A percentile compares a stretch with the other conserved stretches of the same genome.
phyloP scores from a whole-genome alignment of 768 basidiomycete species.

The Gloeostereum incarnatum region DNA sequence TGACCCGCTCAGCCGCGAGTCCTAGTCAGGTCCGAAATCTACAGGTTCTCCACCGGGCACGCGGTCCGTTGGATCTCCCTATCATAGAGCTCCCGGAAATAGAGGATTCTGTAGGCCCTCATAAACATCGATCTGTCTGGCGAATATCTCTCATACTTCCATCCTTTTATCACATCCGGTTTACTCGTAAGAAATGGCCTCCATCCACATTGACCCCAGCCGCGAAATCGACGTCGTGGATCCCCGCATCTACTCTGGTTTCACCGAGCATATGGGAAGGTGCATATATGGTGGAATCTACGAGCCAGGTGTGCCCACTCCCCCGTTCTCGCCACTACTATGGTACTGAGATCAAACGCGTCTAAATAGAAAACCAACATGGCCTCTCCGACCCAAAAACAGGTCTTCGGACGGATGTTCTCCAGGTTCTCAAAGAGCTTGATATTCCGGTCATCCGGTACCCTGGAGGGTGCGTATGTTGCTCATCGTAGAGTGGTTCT shows the following conservation, averaged over 20 bases:
- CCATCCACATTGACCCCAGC: conserved; percentile 32
- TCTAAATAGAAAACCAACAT: conserved; percentile 17
- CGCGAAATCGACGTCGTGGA: conserved; percentile 32
- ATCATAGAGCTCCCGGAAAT: no score
- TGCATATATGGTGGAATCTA: conserved; percentile 46
- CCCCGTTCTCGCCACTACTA: not conserved
- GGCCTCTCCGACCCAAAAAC: conserved; percentile 26
- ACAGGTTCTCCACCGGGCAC: no score
- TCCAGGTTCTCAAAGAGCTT: conserved; percentile 33
- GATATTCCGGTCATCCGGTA: conserved; percentile 40
- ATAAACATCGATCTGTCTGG: no score
- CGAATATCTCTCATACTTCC: no score
- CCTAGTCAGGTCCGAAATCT: no score
- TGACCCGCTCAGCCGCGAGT: no score
- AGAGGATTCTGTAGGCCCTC: no score
- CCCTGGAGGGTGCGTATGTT: conserved; percentile 34
- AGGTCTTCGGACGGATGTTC: conserved; percentile 42
- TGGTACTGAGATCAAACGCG: not conserved
- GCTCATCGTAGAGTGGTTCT: not conserved
- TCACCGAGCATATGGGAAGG: conserved; percentile 52
- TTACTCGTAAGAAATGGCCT: no score
- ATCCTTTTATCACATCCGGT: no score
- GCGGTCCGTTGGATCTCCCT: no score
- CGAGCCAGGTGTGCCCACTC: conserved; percentile 16
- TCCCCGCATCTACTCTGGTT: conserved; percentile 48